Evolutionary conservation across 345 rosid species (phyloP).

Genomic region (Gossypium longicalyx): DNA sequence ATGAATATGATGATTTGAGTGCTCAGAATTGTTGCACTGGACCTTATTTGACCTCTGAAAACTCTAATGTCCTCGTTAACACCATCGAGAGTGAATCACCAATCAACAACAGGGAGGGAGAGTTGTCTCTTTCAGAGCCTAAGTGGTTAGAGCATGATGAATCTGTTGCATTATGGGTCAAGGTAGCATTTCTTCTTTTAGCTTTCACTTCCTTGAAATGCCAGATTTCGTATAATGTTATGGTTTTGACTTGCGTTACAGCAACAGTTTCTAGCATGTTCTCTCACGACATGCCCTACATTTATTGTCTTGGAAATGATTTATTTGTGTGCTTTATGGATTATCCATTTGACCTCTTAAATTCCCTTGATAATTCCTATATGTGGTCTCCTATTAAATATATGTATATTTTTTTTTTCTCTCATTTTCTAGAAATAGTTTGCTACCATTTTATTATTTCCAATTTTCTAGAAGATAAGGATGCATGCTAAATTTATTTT

Average conservation of each 20-base stretch:
- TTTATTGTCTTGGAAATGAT: not conserved
- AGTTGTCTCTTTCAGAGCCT: slow-evolving; percentile 55
- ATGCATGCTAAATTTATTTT: slow-evolving; percentile 13
- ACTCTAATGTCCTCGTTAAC: slow-evolving; percentile 38
- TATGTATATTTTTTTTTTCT: no score
- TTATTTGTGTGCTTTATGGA: not conserved
- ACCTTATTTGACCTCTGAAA: slow-evolving; percentile 39
- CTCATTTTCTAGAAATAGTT: not conserved
- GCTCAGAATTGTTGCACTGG: slow-evolving; percentile 34
- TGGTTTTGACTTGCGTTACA: slow-evolving; percentile 8
- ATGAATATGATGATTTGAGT: slow-evolving; percentile 43
- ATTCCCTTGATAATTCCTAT: not conserved
- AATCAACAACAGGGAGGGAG: slow-evolving; percentile 48
- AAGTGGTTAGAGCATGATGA: slow-evolving; percentile 83
- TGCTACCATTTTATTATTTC: not conserved
- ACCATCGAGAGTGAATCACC: slow-evolving; percentile 48
- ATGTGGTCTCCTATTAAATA: not conserved
- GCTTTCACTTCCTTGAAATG: slow-evolving; percentile 1
- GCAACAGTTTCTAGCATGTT: not conserved
- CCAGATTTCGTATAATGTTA: not conserved
- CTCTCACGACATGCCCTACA: not conserved
- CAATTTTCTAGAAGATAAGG: not conserved
- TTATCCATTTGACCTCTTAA: not conserved
- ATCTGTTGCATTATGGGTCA: slow-evolving; percentile 93
- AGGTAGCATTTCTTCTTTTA: slow-evolving; percentile 45